Evolutionary conservation across 305 asterid genomes (phyloP), one percentile per base, ranked within the genome.

Genomic region (Fraxinus paxiana): DNA sequence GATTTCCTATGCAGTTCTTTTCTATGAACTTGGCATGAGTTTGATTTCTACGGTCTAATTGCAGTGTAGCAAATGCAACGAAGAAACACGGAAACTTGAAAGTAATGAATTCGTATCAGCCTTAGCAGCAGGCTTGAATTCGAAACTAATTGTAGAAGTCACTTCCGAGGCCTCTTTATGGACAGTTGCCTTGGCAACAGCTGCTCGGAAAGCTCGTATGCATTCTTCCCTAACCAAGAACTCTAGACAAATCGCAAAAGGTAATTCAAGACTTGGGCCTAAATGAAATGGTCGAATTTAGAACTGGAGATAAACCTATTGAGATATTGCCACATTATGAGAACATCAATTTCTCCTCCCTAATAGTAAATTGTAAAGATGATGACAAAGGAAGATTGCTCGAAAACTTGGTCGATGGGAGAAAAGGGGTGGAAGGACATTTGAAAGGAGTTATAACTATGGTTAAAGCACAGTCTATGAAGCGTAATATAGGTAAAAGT

Each of bases 51-150:
- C 13, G 46, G 1, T 38, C 46, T 38, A 38, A 38, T 0, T 38
- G 13, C 46, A 38, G 46, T 38, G 46, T 38, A 1, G 46, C 46
- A 38, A 38, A 38, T 38, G 46, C 13, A 38, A 38, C 46, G 13
- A 8, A 38, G 46, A 38, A 8, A 38, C 46, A 38, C 46, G 46
- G 2, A 37, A 8, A 38, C 46, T 38, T 38, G 46, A 38, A 38
- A 38, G 13, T 2, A 38, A 38, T 38, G 13, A 38, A 38, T 38
- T 38, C 46, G 8, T 38, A 8, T 38, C 92, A 2, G 93, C 93
- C n/a, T 81, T 90, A 15, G 92, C 93, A 28, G 97, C 92, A 1
- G 94, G 94, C 10, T 87, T 90, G 90, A 88, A 89, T 59, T 90
- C 94, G 34, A 89, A 92, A 31, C 85, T 90, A 12, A 89, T 89